Conservation (phyloP, 78 protist genomes). For the Guillardia theta region DNA sequence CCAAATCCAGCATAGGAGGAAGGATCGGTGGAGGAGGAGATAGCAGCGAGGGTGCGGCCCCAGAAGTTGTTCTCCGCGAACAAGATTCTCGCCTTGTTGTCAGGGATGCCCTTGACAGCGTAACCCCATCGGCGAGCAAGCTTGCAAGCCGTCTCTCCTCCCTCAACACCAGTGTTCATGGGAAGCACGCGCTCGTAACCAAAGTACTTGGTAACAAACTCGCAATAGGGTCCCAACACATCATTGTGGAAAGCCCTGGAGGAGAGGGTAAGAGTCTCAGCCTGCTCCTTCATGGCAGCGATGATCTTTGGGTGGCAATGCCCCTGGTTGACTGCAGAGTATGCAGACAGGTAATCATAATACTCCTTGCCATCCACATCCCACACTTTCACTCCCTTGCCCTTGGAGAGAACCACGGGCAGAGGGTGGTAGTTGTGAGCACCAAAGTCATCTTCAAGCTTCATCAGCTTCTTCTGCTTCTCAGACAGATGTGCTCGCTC, state of each 20-base stretch:
- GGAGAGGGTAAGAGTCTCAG: slow-evolving; percentile 74
- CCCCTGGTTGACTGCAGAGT: slow-evolving; percentile 92
- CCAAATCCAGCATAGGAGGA: slow-evolving; percentile 1
- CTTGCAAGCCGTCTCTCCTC: slow-evolving; percentile 94
- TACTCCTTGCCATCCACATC: slow-evolving; percentile 93
- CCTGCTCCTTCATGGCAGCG: slow-evolving; percentile 81
- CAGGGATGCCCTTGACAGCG: slow-evolving; percentile 16
- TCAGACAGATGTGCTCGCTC: slow-evolving; percentile 27
- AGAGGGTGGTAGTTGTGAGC: slow-evolving; percentile 90
- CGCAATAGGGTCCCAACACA: slow-evolving; percentile 45
- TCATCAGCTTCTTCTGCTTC: neutral
- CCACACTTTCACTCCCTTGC: slow-evolving; percentile 72
- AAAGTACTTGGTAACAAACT: slow-evolving; percentile 7
- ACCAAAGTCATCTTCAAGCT: slow-evolving; percentile 13
- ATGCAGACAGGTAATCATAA: slow-evolving; percentile 92
- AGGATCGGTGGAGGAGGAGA: slow-evolving; percentile 81
- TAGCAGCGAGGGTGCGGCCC: slow-evolving; percentile 92
- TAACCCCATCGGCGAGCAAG: slow-evolving; percentile 77
- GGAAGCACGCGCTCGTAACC: slow-evolving; percentile 92
- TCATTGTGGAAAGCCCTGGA: slow-evolving; percentile 97
- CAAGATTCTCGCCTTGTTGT: neutral
- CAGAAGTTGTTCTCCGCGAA: slow-evolving; percentile 80
- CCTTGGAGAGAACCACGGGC: slow-evolving; percentile 68
- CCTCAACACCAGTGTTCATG: slow-evolving; percentile 97
- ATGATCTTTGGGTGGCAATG: slow-evolving; percentile 65